phyloP scores from a whole-genome alignment of 2,329 filamentous ascomycete genomes.

The Fusarium xylarioides region DNA sequence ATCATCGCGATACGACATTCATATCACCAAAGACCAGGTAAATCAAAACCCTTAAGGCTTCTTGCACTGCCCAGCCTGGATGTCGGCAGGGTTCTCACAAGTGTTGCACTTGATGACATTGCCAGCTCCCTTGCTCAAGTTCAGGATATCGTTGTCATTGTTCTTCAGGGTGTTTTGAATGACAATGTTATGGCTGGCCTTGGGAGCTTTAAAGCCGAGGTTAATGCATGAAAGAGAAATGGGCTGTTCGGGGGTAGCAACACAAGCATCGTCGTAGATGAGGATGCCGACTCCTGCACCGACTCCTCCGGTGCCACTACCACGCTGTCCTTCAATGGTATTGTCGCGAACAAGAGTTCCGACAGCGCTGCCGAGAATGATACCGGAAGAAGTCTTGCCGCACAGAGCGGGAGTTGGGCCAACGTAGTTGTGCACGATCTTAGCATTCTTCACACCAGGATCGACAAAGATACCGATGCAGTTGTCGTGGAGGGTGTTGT shows the following conservation, averaged over 20 bases:
- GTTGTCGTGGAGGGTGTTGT: slow-evolving; percentile 45
- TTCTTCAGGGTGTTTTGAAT: slow-evolving; percentile 42
- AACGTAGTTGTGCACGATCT: slow-evolving; percentile 45
- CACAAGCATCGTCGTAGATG: slow-evolving; percentile 40
- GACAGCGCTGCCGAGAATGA: slow-evolving; percentile 43
- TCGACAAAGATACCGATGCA: slow-evolving; percentile 49
- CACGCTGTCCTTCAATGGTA: slow-evolving; percentile 38
- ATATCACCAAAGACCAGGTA: background rate
- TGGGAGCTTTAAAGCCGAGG: slow-evolving; percentile 5
- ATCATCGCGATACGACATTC: too few species aligned
- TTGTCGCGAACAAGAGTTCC: slow-evolving; percentile 44
- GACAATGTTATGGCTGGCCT: slow-evolving; percentile 42
- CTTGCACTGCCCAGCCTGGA: slow-evolving; percentile 18
- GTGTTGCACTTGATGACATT: slow-evolving; percentile 43
- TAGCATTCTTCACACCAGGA: slow-evolving; percentile 43
- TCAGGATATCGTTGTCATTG: slow-evolving; percentile 42
- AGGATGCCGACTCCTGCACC: slow-evolving; percentile 38
- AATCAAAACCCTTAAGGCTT: background rate
- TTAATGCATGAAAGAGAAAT: slow-evolving; percentile 24
- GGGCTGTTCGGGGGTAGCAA: background rate
- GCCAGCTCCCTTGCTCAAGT: slow-evolving; percentile 18
- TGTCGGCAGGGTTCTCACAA: slow-evolving; percentile 13
- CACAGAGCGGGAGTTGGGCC: slow-evolving; percentile 24
- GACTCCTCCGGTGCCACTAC: slow-evolving; percentile 8
- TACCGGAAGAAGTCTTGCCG: slow-evolving; percentile 28